Evolutionary conservation across 176 grass and related monocot genomes (phyloP), one percentile per base, ranked within the genome.

Genomic region (Canna indica): DNA sequence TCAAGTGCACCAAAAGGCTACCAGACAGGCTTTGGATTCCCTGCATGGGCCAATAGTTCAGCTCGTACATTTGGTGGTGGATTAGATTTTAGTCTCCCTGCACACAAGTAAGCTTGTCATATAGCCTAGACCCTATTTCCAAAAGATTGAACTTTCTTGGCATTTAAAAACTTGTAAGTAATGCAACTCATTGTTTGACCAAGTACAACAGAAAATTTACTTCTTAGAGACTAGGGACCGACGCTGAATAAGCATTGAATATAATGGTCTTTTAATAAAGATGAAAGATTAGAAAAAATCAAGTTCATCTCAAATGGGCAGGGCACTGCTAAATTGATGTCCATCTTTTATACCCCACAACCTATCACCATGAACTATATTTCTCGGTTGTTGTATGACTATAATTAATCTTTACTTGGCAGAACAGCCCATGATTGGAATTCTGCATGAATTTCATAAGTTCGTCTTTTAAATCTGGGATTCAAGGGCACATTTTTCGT

Each of bases 31-130:
- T 91, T 83, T 54, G 86, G 83, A 47, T 73, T 70, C 33, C 44
- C 85, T 83, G 36, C 84, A 75, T 93, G 95, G 95, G 78, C 82
- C 68, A 91, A 83, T 86, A 74, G 84, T 44, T 69, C 48, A 80
- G 81, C 72, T 45, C 95, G 90, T 80, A 82, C 84, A 48, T 83
- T 80, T 82, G 90, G 95, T 67, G 79, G 70, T 34, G 88, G 88
- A 66, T 69, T 93, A 67, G 95, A 99, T 87, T 99, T 99, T 35
- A 84, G 86, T 39, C 95, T 99, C 71, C 95, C 95, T 53, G 75
- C 89, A 12, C 90, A 99, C 80, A 99, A 99, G 95, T 99, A 93
- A 93, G 86, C 68, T 50, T 85, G 25, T 20, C 27, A 50, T 30
- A 7, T 66, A 36, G n/a, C 25, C 33, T 41, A 38, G 20, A 13